Evolutionary conservation across 768 basidiomycete genomes (phyloP), one percentile per base, ranked within the genome.

Genomic region (Kondoa subrosea): DNA sequence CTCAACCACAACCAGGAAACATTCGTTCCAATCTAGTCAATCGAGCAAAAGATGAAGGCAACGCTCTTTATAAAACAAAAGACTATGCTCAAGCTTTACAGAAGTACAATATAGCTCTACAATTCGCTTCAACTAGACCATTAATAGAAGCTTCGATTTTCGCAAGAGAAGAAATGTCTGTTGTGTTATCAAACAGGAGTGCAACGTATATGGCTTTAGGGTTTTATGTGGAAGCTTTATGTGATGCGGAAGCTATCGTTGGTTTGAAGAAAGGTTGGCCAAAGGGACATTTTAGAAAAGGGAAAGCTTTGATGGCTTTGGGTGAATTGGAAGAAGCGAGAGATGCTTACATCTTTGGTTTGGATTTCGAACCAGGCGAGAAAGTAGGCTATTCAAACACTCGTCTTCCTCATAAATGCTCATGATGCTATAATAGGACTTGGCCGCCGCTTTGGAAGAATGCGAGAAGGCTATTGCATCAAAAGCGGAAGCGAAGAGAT

Each of bases 251-350:
- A 67, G 85, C 85, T 1, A 91, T 96, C 74, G 86, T 95, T 56
- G 78, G 83, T 71, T 79, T 95, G 64, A 87, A 90, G 74, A 81
- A 85, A 67, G 85, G 84, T 58, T 97, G 93, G 92, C 84, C 87
- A 73, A 99, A 97, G 75, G 95, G 91, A 0, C 89, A 96, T 77
- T 95, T 95, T 81, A 82, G 95, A 68, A 91, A 88, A 75, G 88
- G 89, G 1, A 90, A 89, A 75, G 90, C 93, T 0, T 79, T 99
- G 57, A 79, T 88, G 1, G 89, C 83, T 26, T 80, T 99, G 63
- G 81, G 81, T 1, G 78, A 80, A 58, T 77, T 83, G 66, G 78
- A 84, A 57, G 91, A 93, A 57, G 91, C 91, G 8, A 83, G 83
- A 71, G 87, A 90, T 59, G 85, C 91, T 1, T 78, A 93, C 68